Evolutionary conservation across 148 eudicot genomes (phyloP).

Genomic region (Selenicereus undatus): DNA sequence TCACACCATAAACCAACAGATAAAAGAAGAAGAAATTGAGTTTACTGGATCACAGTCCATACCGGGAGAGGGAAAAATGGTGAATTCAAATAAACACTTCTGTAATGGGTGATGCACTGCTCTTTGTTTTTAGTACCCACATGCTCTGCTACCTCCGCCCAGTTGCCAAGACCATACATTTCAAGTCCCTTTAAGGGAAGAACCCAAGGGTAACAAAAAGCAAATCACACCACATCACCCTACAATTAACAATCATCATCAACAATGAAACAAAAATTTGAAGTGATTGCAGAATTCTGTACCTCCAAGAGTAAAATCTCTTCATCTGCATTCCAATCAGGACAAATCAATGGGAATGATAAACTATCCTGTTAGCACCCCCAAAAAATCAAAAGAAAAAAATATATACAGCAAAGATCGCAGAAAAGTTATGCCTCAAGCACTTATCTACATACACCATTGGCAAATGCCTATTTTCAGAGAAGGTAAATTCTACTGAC

Average conservation of each 20-base stretch:
- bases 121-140: slow-evolving; percentile 64
- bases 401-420: background rate
- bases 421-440: background rate
- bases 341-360: slow-evolving; percentile 58
- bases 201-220: slow-evolving; percentile 5
- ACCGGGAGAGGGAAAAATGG: slow-evolving; percentile 76
- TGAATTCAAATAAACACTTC: slow-evolving; percentile 48
- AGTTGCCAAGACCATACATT: slow-evolving; percentile 81
- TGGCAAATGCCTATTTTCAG: background rate
- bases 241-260: background rate
- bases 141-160: slow-evolving; percentile 82
- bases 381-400: background rate
- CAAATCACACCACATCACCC: background rate
- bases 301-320: slow-evolving; percentile 74
- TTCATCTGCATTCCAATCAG: slow-evolving; percentile 81
- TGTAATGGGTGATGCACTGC: slow-evolving; percentile 57
- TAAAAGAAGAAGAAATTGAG: background rate
- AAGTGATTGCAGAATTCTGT: slow-evolving; percentile 13
- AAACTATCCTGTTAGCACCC: slow-evolving; percentile 49
- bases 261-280: background rate
- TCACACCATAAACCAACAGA: slow-evolving; percentile 3
- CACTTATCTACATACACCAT: background rate
- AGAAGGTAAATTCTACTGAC: slow-evolving; percentile 34
- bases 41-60: slow-evolving; percentile 17
- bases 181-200: slow-evolving; percentile 55